Conservation (phyloP, 2,329 filamentous ascomycete species). For the Phaeoacremonium minimum region DNA sequence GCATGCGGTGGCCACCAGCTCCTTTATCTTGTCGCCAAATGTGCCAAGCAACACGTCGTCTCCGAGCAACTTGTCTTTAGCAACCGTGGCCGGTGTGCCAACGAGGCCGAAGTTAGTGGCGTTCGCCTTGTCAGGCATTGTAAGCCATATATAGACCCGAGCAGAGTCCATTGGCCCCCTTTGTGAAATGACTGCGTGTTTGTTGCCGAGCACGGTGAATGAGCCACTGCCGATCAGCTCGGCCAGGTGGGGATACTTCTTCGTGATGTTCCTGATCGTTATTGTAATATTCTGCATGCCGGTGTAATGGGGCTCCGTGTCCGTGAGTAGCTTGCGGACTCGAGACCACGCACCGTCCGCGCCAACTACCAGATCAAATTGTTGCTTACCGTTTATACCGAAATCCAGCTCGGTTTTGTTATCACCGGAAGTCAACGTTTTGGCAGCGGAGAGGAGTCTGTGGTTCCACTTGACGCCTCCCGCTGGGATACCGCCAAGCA, state of each 20-base stretch:
- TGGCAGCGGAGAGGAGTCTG: conserved; percentile 19
- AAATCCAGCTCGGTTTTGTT: conserved; percentile 13
- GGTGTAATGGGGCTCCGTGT: conserved; percentile 27
- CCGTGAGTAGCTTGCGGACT: conserved; percentile 25
- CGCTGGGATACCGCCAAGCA: conserved; percentile 20
- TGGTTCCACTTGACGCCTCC: conserved; percentile 29
- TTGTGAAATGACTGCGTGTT: conserved; percentile 26
- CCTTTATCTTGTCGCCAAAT: conserved; percentile 17
- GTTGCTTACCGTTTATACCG: conserved; percentile 10
- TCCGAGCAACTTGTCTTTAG: conserved; percentile 12
- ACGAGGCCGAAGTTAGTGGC: conserved; percentile 5
- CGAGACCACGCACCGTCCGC: conserved; percentile 30
- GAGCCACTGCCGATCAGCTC: conserved; percentile 30
- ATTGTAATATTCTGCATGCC: conserved; percentile 30
- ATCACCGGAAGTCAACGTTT: conserved; percentile 4
- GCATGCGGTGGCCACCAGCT: conserved; percentile 16
- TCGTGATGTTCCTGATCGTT: conserved; percentile 23
- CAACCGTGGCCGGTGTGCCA: conserved; percentile 2
- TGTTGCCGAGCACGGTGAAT: conserved; percentile 23
- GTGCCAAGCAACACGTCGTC: conserved; percentile 11
- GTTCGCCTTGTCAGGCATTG: conserved; percentile 16
- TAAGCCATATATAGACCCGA: conserved; percentile 19
- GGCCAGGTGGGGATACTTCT: conserved; percentile 28
- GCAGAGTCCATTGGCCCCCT: conserved; percentile 18
- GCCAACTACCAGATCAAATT: conserved; percentile 28